These are phyloP conservation scores for Candida fluviatilis DNA, from an alignment of 805 yeast species.

Conservation along the genomic window DNA sequence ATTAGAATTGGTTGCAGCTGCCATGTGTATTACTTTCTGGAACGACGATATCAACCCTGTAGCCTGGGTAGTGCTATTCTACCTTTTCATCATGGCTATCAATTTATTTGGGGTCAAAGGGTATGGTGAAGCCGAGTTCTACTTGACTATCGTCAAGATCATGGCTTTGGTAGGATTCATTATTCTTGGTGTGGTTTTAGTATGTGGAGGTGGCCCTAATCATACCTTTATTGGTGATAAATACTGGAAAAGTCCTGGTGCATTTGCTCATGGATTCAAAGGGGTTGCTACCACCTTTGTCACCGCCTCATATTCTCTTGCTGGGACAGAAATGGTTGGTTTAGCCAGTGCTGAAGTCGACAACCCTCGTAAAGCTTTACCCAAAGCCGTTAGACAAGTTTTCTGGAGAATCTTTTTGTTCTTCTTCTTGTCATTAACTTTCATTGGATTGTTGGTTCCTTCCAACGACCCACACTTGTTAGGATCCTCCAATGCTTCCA, in stretches of 20 bases:
- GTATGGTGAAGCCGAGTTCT: conserved; percentile 35
- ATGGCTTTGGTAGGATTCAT: conserved; percentile 35
- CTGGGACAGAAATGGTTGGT: conserved; percentile 36
- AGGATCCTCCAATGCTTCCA: conserved; percentile 50
- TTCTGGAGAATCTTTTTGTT: conserved; percentile 41
- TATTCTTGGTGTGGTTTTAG: conserved; percentile 31
- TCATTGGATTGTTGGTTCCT: conserved; percentile 45
- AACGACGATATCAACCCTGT: conserved; percentile 30
- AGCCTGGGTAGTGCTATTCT: conserved; percentile 35
- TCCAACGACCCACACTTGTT: conserved; percentile 45
- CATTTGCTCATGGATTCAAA: conserved; percentile 35
- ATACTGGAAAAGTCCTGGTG: conserved; percentile 29
- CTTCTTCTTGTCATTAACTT: conserved; percentile 29
- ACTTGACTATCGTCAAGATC: conserved; percentile 27
- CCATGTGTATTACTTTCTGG: conserved; percentile 34
- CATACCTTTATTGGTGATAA: conserved; percentile 32
- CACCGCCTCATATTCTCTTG: conserved; percentile 34
- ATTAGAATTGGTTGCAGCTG: conserved; percentile 35
- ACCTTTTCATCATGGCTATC: conserved; percentile 22
- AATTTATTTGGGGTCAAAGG: conserved; percentile 36
- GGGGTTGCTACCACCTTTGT: conserved; percentile 36
- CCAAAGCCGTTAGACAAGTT: conserved; percentile 40
- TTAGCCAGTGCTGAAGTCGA: conserved; percentile 37
- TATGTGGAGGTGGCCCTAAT: conserved; percentile 37
- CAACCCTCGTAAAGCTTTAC: conserved; percentile 36